Evolutionary conservation across 176 grass and related monocot species (phyloP), one percentile per base, ranked within the genome.

Genomic region (Juncus effusus): DNA sequence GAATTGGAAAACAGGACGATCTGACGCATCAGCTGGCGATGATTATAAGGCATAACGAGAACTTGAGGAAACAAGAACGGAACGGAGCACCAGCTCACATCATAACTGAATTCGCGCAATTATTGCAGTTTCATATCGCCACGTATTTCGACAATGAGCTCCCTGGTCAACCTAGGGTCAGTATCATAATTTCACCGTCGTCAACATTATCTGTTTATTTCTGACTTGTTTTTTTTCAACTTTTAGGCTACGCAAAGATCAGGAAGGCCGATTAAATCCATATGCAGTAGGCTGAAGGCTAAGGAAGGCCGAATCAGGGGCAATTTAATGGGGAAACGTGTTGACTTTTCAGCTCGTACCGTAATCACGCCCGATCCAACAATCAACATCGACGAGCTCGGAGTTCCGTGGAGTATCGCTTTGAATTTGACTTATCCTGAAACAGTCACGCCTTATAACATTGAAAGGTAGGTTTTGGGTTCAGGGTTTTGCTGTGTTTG

Each of bases 271-370:
- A 97, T 97, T 62, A 97, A 97, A 74, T 97, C 93, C 56, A 97
- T 97, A 77, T 97, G 93, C 81, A 97, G 85, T 56, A 87, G 93
- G 40, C 71, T 97, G 13, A 97, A 97, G 74, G 93, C 93, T 10
- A 97, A 97, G 83, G 93, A 97, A 84, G 93, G 93, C 50, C 85
- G 93, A 9, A 97, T 97, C 78, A 91, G 93, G 85, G 93, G 93
- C 36, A 97, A 97, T 63, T 88, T 97, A 76, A 97, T 97, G 93
- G 88, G 93, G 12, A 97, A 97, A 72, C 84, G 88, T 78, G 93
- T 97, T 64, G 93, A 97, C 74, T 96, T 96, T 74, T 96, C 93
- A 74, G 93, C 93, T 6, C 85, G 85, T 56, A 96, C 93, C 3
- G 88, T 96, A 28, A 96, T 96, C 36, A 96, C 93, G 7, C 88